These are phyloP conservation scores for Ampelocalamus luodianensis DNA, from an alignment of 176 grass and related monocot genomes.

Conservation along the genomic window DNA sequence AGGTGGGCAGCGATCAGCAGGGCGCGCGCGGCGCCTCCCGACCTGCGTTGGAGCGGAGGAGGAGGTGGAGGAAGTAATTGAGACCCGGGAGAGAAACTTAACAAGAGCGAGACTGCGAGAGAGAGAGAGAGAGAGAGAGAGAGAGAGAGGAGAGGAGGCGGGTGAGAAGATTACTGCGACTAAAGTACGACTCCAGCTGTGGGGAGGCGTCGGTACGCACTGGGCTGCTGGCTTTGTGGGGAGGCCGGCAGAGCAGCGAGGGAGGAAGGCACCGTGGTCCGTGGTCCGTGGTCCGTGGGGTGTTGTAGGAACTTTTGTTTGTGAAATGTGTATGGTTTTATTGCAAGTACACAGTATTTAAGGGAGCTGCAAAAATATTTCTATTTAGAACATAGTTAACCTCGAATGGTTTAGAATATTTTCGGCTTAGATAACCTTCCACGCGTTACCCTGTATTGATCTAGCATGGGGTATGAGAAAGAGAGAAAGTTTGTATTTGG, in stretches of 20 bases:
- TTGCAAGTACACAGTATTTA: not conserved
- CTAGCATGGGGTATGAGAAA: not conserved
- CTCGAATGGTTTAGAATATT: not conserved
- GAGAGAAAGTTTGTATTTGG: not conserved
- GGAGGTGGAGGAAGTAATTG: not conserved
- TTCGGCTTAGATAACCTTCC: not conserved
- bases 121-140: slow-evolving; percentile 7
- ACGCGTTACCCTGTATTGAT: not conserved
- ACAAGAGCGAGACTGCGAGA: not conserved
- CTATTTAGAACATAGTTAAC: not conserved
- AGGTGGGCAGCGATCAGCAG: slow-evolving; percentile 40
- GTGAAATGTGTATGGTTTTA: not conserved
- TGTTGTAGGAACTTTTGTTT: not conserved
- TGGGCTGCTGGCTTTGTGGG: not conserved
- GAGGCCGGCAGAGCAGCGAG: slow-evolving; percentile 16
- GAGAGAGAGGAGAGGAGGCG: not conserved
- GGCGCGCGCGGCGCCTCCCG: not conserved
- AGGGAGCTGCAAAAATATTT: not conserved
- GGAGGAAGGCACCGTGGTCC: not conserved
- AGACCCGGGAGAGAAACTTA: not conserved
- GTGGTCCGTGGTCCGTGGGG: not conserved
- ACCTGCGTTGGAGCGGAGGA: not conserved
- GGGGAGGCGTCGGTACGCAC: slow-evolving; percentile 34
- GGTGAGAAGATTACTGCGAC: slow-evolving; percentile 2
- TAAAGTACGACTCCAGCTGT: slow-evolving; percentile 38